Conservation (phyloP, 208 protist species). For the Endotrypanum monterogeii region DNA sequence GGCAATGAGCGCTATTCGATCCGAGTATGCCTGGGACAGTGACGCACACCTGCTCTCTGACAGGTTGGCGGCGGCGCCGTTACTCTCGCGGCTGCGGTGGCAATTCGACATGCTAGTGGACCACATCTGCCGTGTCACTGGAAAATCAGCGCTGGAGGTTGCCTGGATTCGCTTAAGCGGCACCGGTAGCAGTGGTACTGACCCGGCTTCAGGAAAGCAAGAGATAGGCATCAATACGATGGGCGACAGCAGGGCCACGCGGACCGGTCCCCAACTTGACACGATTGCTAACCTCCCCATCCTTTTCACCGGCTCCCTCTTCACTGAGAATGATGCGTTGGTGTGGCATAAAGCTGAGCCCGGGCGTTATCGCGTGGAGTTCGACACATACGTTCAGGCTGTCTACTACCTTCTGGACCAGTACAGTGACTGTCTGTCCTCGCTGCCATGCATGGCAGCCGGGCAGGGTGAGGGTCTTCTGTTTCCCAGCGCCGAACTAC, state of each 20-base stretch:
- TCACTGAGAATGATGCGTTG: conserved; percentile 31
- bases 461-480: conserved; percentile 27
- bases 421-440: conserved; percentile 49
- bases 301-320: conserved; percentile 50
- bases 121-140: conserved; percentile 37
- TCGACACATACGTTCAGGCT: conserved; percentile 83
- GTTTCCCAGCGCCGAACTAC: conserved; percentile 52
- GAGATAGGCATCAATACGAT: conserved; percentile 4
- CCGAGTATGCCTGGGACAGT: conserved; percentile 34
- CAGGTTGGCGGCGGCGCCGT: conserved; percentile 37
- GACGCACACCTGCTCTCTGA: conserved; percentile 29
- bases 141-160: conserved; percentile 24
- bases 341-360: conserved; percentile 66
- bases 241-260: not conserved
- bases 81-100: conserved; percentile 80
- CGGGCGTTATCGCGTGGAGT: conserved; percentile 79
- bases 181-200: not conserved
- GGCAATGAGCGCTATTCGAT: conserved; percentile 47
- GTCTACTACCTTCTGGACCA: conserved; percentile 79
- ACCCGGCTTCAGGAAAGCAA: not conserved
- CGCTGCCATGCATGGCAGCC: conserved; percentile 23
- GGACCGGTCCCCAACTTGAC: not conserved
- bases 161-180: conserved; percentile 27
- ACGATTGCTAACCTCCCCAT: conserved; percentile 11
- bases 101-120: conserved; percentile 76